These are phyloP conservation scores for Neurospora sp. DNA, from an alignment of 495 filamentous ascomycete species.

Conservation along the genomic window DNA sequence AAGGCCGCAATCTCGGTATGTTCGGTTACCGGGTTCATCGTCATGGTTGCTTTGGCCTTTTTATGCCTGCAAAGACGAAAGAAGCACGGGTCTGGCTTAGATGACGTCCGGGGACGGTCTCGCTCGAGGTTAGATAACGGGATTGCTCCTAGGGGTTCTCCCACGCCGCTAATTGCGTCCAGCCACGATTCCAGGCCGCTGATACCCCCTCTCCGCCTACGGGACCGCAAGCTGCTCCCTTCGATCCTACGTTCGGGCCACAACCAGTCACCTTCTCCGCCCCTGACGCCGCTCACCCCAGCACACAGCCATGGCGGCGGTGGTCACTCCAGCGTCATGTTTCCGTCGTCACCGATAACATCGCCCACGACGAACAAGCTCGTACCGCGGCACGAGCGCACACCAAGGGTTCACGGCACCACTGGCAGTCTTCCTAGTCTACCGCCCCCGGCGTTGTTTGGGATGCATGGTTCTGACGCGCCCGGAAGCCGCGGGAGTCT, in stretches of 20 bases:
- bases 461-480: background rate
- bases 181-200: conserved; percentile 18
- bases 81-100: background rate
- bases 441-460: conserved; percentile 6
- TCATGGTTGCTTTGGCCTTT: conserved; percentile 15
- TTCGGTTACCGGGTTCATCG: conserved; percentile 25
- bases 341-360: conserved; percentile 18
- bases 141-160: conserved; percentile 17
- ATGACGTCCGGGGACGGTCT: conserved; percentile 2
- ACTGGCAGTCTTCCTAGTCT: background rate
- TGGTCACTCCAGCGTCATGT: conserved; percentile 2
- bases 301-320: conserved; percentile 12
- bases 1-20: conserved; percentile 34
- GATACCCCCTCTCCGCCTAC: conserved; percentile 33
- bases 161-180: conserved; percentile 30
- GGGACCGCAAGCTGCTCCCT: conserved; percentile 31
- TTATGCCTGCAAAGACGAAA: conserved; percentile 26
- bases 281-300: conserved; percentile 18
- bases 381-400: conserved; percentile 18
- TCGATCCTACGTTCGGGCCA: conserved; percentile 20
- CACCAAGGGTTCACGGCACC: conserved; percentile 4
- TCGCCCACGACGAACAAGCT: conserved; percentile 23
- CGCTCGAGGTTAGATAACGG: conserved; percentile 1
- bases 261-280: conserved; percentile 20
- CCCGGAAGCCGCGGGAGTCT: conserved; percentile 2